Conservation (phyloP, 2,329 filamentous ascomycete species). For the Simplicillium sp. region DNA sequence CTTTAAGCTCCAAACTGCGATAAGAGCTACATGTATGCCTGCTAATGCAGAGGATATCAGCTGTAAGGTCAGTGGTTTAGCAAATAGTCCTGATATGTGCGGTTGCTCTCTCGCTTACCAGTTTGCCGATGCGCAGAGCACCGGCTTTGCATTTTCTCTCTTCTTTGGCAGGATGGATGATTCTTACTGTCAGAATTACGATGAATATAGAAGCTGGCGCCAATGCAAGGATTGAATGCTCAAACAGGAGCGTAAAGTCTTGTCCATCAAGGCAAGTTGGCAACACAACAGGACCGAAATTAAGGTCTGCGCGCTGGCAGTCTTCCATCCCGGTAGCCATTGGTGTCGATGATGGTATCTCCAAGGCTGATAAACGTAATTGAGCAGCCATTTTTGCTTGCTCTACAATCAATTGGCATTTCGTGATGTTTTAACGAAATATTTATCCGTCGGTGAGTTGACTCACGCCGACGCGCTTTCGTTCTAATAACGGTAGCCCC, state of each 20-base stretch:
- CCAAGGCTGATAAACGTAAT: too few species aligned
- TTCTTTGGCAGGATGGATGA: background rate
- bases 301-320: background rate
- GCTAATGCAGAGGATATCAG: background rate
- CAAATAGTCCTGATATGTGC: too few species aligned
- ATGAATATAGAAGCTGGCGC: slow-evolving; percentile 3
- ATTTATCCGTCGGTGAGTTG: too few species aligned
- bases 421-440: too few species aligned
- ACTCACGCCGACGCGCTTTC: too few species aligned
- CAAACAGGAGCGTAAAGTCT: slow-evolving; percentile 4
- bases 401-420: too few species aligned
- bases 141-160: background rate
- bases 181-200: slow-evolving; percentile 1
- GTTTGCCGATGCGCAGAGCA: background rate
- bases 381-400: too few species aligned
- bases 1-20: slow-evolving; percentile 1
- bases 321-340: too few species aligned
- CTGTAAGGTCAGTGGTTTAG: background rate
- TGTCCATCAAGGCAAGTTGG: slow-evolving; percentile 1
- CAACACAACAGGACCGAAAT: slow-evolving; percentile 2
- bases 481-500: too few species aligned
- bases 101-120: background rate
- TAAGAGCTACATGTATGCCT: slow-evolving; percentile 1
- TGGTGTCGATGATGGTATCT: too few species aligned
- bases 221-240: slow-evolving; percentile 3